Percentiles rank a stretch among this genome's conserved stretches.
phyloP scores from a whole-genome alignment of 805 yeast species.

The Monosporozyma unispora region DNA sequence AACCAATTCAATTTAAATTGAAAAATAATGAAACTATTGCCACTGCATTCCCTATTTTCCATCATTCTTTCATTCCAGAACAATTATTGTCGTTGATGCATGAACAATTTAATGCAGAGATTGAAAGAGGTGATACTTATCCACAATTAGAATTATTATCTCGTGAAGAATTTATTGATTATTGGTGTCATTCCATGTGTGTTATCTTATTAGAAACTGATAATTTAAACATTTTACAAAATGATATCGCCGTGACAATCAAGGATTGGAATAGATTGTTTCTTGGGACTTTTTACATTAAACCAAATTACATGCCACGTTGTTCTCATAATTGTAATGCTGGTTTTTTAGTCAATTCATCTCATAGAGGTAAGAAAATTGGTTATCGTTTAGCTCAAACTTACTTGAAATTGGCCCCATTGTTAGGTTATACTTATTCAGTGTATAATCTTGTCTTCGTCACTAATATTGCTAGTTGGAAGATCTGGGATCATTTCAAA shows the following conservation, averaged over 20 bases:
- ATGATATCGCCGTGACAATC: slow-evolving; percentile 5
- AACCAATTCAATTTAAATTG: slow-evolving; percentile 34
- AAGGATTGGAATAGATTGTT: slow-evolving; percentile 39
- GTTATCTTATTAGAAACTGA: slow-evolving; percentile 50
- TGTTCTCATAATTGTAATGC: slow-evolving; percentile 84
- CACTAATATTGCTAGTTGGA: slow-evolving; percentile 64
- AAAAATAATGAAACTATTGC: slow-evolving; percentile 39
- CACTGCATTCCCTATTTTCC: slow-evolving; percentile 54
- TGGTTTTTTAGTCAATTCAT: slow-evolving; percentile 64
- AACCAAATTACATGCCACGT: slow-evolving; percentile 80
- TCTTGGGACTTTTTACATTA: slow-evolving; percentile 70
- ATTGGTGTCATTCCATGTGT: slow-evolving; percentile 61
- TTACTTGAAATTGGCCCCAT: slow-evolving; percentile 66
- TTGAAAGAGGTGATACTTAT: slow-evolving; percentile 69
- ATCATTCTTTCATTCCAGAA: slow-evolving; percentile 40
- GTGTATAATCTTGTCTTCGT: slow-evolving; percentile 84
- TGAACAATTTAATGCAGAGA: slow-evolving; percentile 50
- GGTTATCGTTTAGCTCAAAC: slow-evolving; percentile 63
- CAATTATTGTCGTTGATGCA: slow-evolving; percentile 39
- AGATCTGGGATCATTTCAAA: slow-evolving; percentile 77
- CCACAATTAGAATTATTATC: slow-evolving; percentile 43
- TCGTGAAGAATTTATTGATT: slow-evolving; percentile 44
- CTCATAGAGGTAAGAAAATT: slow-evolving; percentile 54
- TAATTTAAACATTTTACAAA: slow-evolving; percentile 5
- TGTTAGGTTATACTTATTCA: slow-evolving; percentile 69